Evolutionary conservation across 805 yeast species (phyloP), one percentile per base, ranked within the genome.

Genomic region (Grigorovia yakushimaensis): DNA sequence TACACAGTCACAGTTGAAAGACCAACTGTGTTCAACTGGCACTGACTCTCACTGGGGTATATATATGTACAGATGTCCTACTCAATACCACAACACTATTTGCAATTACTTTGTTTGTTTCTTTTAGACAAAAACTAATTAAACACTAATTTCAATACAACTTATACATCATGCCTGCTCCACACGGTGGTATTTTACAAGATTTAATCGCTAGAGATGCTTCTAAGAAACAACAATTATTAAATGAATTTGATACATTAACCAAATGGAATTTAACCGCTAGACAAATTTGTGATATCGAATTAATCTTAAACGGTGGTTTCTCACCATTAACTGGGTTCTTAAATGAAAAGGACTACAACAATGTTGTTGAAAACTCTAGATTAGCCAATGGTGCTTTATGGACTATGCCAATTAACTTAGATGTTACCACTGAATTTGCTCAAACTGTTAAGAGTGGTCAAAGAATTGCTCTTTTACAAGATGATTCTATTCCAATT

Each of bases 211-310:
- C 81, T 47, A 82, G 98, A 68, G 98, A 89, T 65, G 77, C 79
- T 33, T 64, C 77, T 38, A 78, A 76, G 54, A 80, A 76, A 55
- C 62, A 62, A 5, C 70, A 74, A 45, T 73, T 89, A 40, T 59
- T 82, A 41, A 60, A 70, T 23, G 93, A 88, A 68, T 75, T 82
- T 18, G 69, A 72, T 30, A 58, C 72, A 19, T 62, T 69, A 42
- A 54, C 71, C 24, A 68, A 72, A 20, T 57, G 62, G 60, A 51
- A 50, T 18, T 73, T 89, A 54, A 82, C 94, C 33, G 91, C 80
- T 52, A 83, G 98, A 65, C 97, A 89, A 66, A 73, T 89, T 48
- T 89, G 98, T 68, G 98, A 89, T 67, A 71, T 91, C 61, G 98
- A 89, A 70, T 74, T 91, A 66, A 86, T 89, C 61, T 70, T 91